Base-by-base conservation (phyloP, 805 yeast species). In the Candida cerambycidarum region DNA sequence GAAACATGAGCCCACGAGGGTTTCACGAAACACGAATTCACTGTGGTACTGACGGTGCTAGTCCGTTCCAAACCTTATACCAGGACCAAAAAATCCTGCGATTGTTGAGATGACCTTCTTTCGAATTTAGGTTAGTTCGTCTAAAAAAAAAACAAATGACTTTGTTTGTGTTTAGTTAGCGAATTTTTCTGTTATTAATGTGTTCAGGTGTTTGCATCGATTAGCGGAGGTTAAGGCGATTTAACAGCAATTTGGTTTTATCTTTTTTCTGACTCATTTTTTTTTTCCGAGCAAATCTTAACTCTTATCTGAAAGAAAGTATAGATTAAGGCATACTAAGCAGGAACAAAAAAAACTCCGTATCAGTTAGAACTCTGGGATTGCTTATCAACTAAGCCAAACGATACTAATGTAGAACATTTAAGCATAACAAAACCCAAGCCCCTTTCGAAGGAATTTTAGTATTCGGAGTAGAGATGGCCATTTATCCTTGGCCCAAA, bases 1-100 rank as follows among this genome's bases (percentile, higher is more conserved):
- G n/a, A n/a, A n/a, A n/a, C n/a, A n/a, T n/a, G 21, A 34, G 29
- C 29, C 38, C 38, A 34, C 38, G 38, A 21, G 38, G 38, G 23
- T 34, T 13, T 23, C 38, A 23, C 38, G 29, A 34, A 34, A 34
- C 38, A 34, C 38, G 38, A 34, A 7, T 32, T 32, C 13, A 11
- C 29, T 6, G 29, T 25, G 11, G n/a, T 25, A 9, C 5, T n/a
- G 29, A n/a, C 11, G 29, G n/a, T 7, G 29, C 5, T 25, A 25
- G 29, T 11, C 29, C 29, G 29, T 21, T 6, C 23, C 23, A 25
- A 12, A 6, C 29, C 29, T 25, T 7, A 12, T 12, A 25, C 12
- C n/a, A 25, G 11, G 5, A 25, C 5, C 5, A 25, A 25, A 12
- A 25, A 11, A 25, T 25, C n/a, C n/a, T 25, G 29, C 29, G 29